Percentiles rank a stretch among this genome's conserved stretches.
Evolutionary conservation across 192 early-diverging fungal genomes (phyloP).

Genomic region (Coemansia sp.): DNA sequence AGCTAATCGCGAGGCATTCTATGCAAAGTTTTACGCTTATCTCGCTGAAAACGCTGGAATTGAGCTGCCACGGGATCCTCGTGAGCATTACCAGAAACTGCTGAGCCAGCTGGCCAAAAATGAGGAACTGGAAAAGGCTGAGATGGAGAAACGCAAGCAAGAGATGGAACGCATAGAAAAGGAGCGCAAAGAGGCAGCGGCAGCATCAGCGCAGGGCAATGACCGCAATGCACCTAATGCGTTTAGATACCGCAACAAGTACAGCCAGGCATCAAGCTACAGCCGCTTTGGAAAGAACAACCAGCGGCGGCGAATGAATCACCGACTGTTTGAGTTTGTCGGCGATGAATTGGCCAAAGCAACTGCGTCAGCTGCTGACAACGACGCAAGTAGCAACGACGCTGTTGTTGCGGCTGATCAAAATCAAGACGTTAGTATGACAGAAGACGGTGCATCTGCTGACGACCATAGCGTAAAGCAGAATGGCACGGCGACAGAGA

Average conservation of each 20-base stretch:
- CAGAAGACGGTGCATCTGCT: background rate
- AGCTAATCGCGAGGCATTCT: slow-evolving; percentile 37
- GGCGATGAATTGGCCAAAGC: slow-evolving; percentile 6
- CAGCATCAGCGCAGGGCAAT: slow-evolving; percentile 10
- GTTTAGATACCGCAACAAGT: slow-evolving; percentile 18
- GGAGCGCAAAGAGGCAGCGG: slow-evolving; percentile 46
- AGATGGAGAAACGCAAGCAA: slow-evolving; percentile 27
- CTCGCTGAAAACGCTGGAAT: slow-evolving; percentile 28
- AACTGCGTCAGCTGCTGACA: background rate
- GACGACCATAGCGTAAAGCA: too few species aligned
- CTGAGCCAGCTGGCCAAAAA: slow-evolving; percentile 41
- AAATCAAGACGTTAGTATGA: background rate
- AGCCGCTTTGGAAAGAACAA: slow-evolving; percentile 5
- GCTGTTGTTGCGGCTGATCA: background rate
- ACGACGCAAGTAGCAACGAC: slow-evolving; percentile 1
- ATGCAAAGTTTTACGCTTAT: slow-evolving; percentile 23
- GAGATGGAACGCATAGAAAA: slow-evolving; percentile 43
- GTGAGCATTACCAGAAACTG: slow-evolving; percentile 37
- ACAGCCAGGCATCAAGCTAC: slow-evolving; percentile 13
- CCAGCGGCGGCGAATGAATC: slow-evolving; percentile 13
- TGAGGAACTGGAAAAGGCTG: slow-evolving; percentile 39
- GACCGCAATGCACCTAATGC: slow-evolving; percentile 11
- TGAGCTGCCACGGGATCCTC: slow-evolving; percentile 39
- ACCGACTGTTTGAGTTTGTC: slow-evolving; percentile 48
- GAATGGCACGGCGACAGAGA: too few species aligned